These are phyloP conservation scores for Aspergillus campestris DNA, from an alignment of 495 filamentous ascomycete species.

Conservation along the genomic window DNA sequence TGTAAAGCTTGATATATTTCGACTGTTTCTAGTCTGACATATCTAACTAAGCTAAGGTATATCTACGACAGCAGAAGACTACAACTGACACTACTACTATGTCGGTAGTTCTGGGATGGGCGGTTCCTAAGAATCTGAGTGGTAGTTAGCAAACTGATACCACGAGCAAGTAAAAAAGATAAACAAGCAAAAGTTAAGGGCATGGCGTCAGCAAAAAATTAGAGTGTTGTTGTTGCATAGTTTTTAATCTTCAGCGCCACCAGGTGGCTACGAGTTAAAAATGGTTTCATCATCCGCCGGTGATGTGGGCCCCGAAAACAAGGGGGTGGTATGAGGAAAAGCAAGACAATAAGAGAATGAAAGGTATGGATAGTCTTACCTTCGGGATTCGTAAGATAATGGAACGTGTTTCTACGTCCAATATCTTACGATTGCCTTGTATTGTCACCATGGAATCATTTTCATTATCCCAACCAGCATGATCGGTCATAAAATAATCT, in stretches of 20 bases:
- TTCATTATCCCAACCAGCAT: conserved; percentile 23
- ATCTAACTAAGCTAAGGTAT: too few species aligned
- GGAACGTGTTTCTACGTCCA: conserved; percentile 33
- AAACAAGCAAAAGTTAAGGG: background rate
- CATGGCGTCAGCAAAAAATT: conserved; percentile 54
- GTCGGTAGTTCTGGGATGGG: too few species aligned
- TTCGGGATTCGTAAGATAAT: conserved; percentile 19
- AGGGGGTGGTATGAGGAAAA: background rate
- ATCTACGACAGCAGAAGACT: too few species aligned
- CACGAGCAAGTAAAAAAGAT: background rate
- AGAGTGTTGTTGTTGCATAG: conserved; percentile 53
- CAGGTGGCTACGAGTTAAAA: conserved; percentile 50
- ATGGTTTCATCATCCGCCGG: conserved; percentile 46
- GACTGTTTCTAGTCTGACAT: too few species aligned
- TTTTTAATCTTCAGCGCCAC: conserved; percentile 43
- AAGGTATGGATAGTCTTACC: conserved; percentile 19
- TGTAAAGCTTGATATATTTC: too few species aligned
- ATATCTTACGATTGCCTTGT: conserved; percentile 16
- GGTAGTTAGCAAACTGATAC: conserved; percentile 18
- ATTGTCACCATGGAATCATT: conserved; percentile 24
- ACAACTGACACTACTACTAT: too few species aligned
- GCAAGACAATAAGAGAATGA: conserved; percentile 5
- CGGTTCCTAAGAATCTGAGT: too few species aligned
- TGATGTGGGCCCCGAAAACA: background rate
- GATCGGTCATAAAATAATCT: conserved; percentile 29